Evolutionary conservation across 2,329 filamentous ascomycete species (phyloP).

Genomic region (Pseudocercospora fijiensis): DNA sequence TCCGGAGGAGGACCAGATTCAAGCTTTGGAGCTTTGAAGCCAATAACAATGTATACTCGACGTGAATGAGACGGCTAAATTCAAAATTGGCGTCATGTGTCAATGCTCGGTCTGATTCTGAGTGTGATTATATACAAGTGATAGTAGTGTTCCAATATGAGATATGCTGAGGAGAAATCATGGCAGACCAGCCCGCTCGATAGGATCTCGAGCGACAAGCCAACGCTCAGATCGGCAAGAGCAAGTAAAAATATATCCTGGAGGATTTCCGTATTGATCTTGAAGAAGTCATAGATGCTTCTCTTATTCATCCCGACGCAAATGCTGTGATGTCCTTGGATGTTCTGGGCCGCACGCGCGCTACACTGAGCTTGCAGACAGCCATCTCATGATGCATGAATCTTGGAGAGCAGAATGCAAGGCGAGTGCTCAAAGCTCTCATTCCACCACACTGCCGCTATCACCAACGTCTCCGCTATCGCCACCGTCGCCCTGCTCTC

Average conservation of each 20-base stretch:
- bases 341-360: too few species aligned
- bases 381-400: neutral
- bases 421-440: neutral
- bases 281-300: neutral
- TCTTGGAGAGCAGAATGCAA: too few species aligned
- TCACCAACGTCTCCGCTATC: neutral
- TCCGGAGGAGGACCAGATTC: neutral
- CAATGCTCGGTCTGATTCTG: too few species aligned
- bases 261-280: neutral
- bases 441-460: too few species aligned
- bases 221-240: neutral
- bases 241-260: neutral
- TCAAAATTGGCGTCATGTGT: neutral
- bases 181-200: neutral
- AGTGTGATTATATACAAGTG: neutral
- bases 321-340: neutral
- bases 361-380: too few species aligned
- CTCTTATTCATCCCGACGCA: neutral
- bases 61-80: neutral
- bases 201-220: neutral
- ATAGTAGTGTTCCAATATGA: neutral
- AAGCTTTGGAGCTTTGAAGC: neutral
- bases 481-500: too few species aligned
- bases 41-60: neutral
- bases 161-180: too few species aligned